Base-by-base conservation (phyloP, 1,139 yeast genomes). In the Yamadazyma membranifaciens region DNA sequence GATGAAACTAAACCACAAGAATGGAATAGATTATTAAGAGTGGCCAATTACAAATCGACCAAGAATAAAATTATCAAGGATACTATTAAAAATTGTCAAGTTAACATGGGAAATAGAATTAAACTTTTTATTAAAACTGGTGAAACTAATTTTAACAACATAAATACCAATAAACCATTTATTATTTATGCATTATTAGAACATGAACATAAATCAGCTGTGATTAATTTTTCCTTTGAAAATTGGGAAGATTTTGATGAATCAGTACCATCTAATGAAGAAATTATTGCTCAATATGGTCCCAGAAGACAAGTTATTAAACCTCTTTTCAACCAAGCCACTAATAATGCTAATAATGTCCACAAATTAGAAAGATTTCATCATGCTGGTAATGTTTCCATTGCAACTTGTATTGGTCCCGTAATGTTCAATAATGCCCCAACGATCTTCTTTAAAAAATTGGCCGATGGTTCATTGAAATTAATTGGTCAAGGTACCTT, bases 361-460 rank as follows among this genome's bases (percentile, higher is more conserved):
- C 91, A 88, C 63, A 91, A 88, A 60, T 83, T 76, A 55, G 95
- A 88, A 59, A 78, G 87, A 54, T 92, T 84, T 60, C 75, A 87
- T 45, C 96, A 89, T 55, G 83, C 80, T 34, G 95, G 94, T n/a
- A 59, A 54, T 41, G 51, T 60, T 22, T 79, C 89, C 2, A 75
- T 91, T 37, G 98, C 96, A 2, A 85, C 97, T 1, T 82, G 91
- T 37, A 82, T 91, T 48, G 92, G 92, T 0, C 98, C 98, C n/a
- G 83, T 83, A 3, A 75, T 83, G 39, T 86, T 92, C 63, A 83
- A 87, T 39, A 87, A 83, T 54, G 75, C 91, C n/a, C 87, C 95
- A 15, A 81, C 85, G n/a, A 66, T 84, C 33, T 84, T 79, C 61
- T 84, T 83, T 70, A 81, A 78, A 55, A 66, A 52, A 32, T 40